Base-by-base conservation (phyloP, 768 basidiomycete species). In the Melanogaster broomeanus region DNA sequence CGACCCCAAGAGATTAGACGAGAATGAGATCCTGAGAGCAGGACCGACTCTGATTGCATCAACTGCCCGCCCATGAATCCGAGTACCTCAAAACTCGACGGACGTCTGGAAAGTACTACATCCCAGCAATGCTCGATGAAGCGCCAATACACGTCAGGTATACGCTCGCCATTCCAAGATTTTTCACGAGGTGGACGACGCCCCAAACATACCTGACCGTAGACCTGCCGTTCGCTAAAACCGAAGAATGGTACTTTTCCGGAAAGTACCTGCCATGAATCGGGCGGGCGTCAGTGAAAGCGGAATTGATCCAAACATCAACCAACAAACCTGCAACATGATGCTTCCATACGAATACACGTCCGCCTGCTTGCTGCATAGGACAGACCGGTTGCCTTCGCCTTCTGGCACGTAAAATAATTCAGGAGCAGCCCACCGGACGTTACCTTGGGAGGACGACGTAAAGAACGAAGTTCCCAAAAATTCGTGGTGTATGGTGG, bases 401-500 rank as follows among this genome's bases (percentile, higher is more conserved):
- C 2, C 45, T 4, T 48, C 46, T 2, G 45, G 45, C 10, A 49
- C 50, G 21, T 51, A 4, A 19, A 51, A 48, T 21, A 48, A 30
- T 22, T 51, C 50, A 16, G 45, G 50, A n/a, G 50, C 50, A 8
- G 46, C 45, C 50, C 50, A 51, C 37, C 45, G 45, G 15, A 51
- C 45, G 34, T 28, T 47, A 12, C 45, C 45, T 51, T 27, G 15
- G 13, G 22, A 13, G 16, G 42, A 43, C 3, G 42, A 43, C 11
- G 42, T 48, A 24, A 34, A 60, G 21, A 55, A 66, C 19, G 60
- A 61, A 12, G 63, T 49, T 18, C 66, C 61, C 34, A 68, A 62
- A 48, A 71, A 61, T 48, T 75, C 72, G 18, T 61, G 61, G 12
- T 69, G 61, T 43, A 77, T 66, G 22, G 55, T 73, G n/a, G 74